Conservation (phyloP, 139 green algal genomes). For the Trebouxia sp. region DNA sequence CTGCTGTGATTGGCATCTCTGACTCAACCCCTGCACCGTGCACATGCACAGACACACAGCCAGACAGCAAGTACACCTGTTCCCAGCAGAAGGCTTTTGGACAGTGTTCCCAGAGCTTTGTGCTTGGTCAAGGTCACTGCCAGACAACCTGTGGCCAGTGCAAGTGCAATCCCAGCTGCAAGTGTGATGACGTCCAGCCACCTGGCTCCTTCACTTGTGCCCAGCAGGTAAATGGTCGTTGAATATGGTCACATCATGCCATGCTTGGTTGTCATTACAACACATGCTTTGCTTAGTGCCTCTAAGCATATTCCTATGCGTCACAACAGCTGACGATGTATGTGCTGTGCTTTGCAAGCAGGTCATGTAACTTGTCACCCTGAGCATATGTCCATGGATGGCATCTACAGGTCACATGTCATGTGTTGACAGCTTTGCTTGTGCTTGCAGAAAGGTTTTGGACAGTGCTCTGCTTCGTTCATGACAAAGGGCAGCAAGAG, state of each 20-base stretch:
- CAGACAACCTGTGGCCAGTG: constrained; percentile 15
- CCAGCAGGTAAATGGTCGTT: neutral
- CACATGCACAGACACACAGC: constrained; percentile 9
- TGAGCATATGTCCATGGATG: too few species aligned
- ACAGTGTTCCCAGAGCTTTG: neutral
- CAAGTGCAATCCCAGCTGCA: constrained; percentile 7
- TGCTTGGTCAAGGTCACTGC: neutral
- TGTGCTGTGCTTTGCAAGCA: too few species aligned
- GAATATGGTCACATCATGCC: neutral
- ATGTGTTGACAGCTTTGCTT: neutral
- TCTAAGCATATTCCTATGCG: too few species aligned
- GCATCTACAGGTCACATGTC: neutral
- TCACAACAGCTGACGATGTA: too few species aligned
- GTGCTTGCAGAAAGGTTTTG: constrained; percentile 4
- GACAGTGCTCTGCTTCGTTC: neutral
- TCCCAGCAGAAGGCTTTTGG: constrained; percentile 27
- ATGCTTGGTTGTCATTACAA: too few species aligned
- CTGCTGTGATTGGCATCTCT: neutral
- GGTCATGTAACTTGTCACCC: too few species aligned
- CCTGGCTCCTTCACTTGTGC: constrained; percentile 17
- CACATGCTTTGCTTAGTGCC: too few species aligned
- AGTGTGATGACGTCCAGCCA: constrained; percentile 15
- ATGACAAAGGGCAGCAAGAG: constrained; percentile 5
- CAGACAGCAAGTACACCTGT: constrained; percentile 18
- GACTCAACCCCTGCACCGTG: neutral